Evolutionary conservation across 2,329 filamentous ascomycete species (phyloP), one percentile per base, ranked within the genome.

Genomic region (Tolypocladium sp.): DNA sequence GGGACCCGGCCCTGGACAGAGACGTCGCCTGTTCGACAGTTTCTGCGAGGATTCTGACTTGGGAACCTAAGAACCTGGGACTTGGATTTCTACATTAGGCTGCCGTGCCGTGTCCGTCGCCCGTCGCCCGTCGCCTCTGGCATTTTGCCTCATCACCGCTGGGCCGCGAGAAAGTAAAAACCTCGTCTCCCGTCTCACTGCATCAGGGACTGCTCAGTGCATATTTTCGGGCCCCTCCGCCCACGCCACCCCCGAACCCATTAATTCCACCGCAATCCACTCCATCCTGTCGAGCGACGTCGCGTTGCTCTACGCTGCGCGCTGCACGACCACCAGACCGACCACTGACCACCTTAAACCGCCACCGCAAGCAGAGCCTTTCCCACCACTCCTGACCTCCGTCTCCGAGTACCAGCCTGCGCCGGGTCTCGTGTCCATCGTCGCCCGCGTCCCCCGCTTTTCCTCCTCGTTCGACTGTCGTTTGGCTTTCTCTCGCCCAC

Each of bases 361-460:
- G 30, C 27, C 49, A 35, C 49, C 30, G 49, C 46, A 27, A 30
- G 27, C 46, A 20, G 25, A 20, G 8, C 46, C 27, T 20, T 33
- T 51, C 27, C 46, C 46, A 12, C 25, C 46, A 33, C 27, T 52
- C 30, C 49, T n/a, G n/a, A 13, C 30, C 30, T 22, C 20, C 49
- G 49, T 13, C 49, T n/a, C 49, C 20, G 30, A 53, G 30, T 27
- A 33, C 46, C 49, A 35, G 27, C 27, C 27, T 51, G 25, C 44
- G 46, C 46, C 27, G 27, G 41, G 55, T 57, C 55, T 57, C 55
- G 55, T 57, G 55, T 22, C 41, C 27, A 57, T 57, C 41, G 41
- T n/a, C 55, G n/a, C 55, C 41, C 30, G 30, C 41, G 30, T 49
- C 41, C 30, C 55, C 55, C 41, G 41, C 55, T 25, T 57, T 38